Conservation (phyloP, 2,329 filamentous ascomycete genomes). For the Grosmannia clavigera region DNA sequence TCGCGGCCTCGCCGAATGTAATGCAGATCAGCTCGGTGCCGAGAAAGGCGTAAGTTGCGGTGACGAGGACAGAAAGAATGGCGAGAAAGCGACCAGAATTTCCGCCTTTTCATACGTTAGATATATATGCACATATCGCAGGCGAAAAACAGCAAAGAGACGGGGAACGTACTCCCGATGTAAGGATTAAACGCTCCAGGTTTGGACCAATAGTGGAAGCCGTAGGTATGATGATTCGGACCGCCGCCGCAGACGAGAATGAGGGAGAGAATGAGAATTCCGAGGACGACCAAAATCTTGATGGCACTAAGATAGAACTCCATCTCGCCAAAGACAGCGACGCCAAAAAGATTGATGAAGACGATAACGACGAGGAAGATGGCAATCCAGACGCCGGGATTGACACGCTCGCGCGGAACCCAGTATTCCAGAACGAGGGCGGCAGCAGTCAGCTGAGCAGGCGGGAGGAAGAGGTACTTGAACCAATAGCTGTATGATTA, state of each 20-base stretch:
- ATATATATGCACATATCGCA: neutral
- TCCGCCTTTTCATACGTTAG: conserved; percentile 13
- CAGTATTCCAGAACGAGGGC: conserved; percentile 26
- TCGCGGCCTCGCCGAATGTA: conserved; percentile 54
- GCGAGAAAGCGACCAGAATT: conserved; percentile 20
- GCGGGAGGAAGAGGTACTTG: conserved; percentile 26
- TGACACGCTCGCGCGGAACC: conserved; percentile 38
- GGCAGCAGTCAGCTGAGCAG: conserved; percentile 26
- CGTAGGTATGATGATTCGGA: conserved; percentile 30
- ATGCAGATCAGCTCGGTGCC: conserved; percentile 53
- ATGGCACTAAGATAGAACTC: conserved; percentile 32
- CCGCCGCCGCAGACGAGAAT: conserved; percentile 44
- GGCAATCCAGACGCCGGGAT: conserved; percentile 59
- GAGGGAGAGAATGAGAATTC: conserved; percentile 42
- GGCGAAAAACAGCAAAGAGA: neutral
- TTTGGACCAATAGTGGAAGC: conserved; percentile 29
- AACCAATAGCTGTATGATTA: conserved; percentile 24
- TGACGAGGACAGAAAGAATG: conserved; percentile 17
- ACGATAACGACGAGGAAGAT: conserved; percentile 64
- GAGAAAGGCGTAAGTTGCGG: conserved; percentile 26
- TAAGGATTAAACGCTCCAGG: conserved; percentile 25
- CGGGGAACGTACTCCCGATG: conserved; percentile 5
- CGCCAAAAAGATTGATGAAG: conserved; percentile 54
- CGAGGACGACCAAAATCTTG: conserved; percentile 36
- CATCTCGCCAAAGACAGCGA: conserved; percentile 23